These are phyloP conservation scores for Termitomyces sp. DNA, from an alignment of 768 basidiomycete species.

Conservation along the genomic window DNA sequence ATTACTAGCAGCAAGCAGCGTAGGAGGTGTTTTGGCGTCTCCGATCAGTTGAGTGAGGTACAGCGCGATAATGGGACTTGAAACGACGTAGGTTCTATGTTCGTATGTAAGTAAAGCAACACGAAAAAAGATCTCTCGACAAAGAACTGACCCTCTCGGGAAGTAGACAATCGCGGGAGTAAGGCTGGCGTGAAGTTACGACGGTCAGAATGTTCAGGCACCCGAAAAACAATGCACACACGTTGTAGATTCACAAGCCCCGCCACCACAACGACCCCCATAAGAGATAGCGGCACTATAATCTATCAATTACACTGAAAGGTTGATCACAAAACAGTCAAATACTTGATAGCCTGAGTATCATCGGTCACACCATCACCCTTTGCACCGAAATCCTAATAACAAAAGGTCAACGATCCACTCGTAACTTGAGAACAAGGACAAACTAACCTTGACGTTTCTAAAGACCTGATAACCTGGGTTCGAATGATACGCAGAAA, in stretches of 20 bases:
- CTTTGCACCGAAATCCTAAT: conserved; percentile 37
- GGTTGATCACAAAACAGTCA: conserved; percentile 9
- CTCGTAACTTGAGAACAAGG: conserved; percentile 3
- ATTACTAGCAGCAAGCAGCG: conserved; percentile 55
- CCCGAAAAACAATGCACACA: conserved; percentile 20
- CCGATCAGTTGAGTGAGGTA: conserved; percentile 81
- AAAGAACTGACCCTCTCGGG: conserved; percentile 56
- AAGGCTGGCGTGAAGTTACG: conserved; percentile 31
- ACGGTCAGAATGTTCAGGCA: not conserved
- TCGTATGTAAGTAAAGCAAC: not conserved
- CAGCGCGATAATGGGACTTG: conserved; percentile 61
- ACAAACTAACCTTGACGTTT: conserved; percentile 54
- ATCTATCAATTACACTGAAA: not conserved
- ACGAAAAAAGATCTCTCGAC: too few relatives aligned
- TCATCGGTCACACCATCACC: conserved; percentile 74
- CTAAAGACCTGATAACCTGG: conserved; percentile 67
- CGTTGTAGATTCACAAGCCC: conserved; percentile 59
- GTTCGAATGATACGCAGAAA: conserved; percentile 58
- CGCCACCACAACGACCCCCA: conserved; percentile 60
- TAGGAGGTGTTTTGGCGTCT: conserved; percentile 66
- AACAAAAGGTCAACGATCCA: not conserved
- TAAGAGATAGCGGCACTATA: conserved; percentile 61
- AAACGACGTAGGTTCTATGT: conserved; percentile 63
- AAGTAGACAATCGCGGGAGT: conserved; percentile 76
- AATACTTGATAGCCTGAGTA: conserved; percentile 70